Conservation (phyloP, 371 early-diverging fungal genomes). For the Syncephalis plumigaleata region DNA sequence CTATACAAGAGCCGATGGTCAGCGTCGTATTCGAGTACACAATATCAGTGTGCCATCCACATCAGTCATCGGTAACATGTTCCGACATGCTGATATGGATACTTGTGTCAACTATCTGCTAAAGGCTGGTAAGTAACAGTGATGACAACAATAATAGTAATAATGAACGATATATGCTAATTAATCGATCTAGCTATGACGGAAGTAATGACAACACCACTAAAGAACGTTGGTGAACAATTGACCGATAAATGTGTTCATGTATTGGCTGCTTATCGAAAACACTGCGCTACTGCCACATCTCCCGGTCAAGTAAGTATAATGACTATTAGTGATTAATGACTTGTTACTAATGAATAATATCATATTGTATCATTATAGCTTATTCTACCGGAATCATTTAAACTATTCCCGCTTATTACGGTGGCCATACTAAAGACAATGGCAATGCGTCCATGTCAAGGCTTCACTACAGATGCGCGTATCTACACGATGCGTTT, state of each 20-base stretch:
- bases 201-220: constrained; percentile 36
- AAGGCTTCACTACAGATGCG: constrained; percentile 40
- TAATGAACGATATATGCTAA: background rate
- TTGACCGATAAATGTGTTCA: constrained; percentile 76
- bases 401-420: constrained; percentile 89
- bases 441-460: constrained; percentile 48
- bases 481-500: constrained; percentile 62
- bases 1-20: constrained; percentile 75
- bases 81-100: constrained; percentile 84
- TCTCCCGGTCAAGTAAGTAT: constrained; percentile 78
- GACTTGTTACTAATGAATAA: too few relatives aligned
- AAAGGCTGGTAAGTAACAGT: constrained; percentile 28
- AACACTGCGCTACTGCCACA: constrained; percentile 75
- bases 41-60: constrained; percentile 72
- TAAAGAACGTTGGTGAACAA: constrained; percentile 66
- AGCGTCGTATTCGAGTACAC: constrained; percentile 84
- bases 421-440: constrained; percentile 68
- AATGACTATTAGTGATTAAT: constrained; percentile 25
- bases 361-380: constrained; percentile 15
- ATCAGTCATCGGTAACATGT: constrained; percentile 53
- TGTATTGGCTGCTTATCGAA: constrained; percentile 81
- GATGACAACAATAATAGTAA: constrained; percentile 7
- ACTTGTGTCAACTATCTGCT: constrained; percentile 67
- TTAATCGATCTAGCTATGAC: constrained; percentile 28
- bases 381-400: constrained; percentile 89